Evolutionary conservation across 805 yeast genomes (phyloP).

Genomic region (Candida tibetensis): DNA sequence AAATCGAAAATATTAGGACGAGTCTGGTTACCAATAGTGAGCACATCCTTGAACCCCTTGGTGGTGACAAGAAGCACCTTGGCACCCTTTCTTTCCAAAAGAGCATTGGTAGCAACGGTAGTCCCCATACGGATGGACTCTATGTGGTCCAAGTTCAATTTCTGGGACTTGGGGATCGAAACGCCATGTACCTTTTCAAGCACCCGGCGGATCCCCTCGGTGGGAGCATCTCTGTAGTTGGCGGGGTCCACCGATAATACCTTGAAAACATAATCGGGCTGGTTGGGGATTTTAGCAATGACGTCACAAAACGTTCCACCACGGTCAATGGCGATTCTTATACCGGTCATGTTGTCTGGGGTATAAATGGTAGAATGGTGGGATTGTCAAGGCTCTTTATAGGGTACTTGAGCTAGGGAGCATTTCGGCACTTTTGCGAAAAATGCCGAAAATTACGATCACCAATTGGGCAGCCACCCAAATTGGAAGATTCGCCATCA

Average conservation of each 20-base stretch:
- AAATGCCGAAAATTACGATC: background rate
- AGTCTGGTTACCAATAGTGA: constrained; percentile 85
- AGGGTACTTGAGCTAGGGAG: background rate
- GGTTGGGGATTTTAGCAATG: constrained; percentile 48
- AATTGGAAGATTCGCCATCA: too few relatives aligned
- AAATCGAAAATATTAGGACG: constrained; percentile 88
- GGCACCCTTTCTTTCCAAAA: constrained; percentile 90
- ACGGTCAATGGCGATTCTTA: constrained; percentile 36
- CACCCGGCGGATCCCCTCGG: constrained; percentile 84
- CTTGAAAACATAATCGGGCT: constrained; percentile 67
- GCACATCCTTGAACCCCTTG: constrained; percentile 80
- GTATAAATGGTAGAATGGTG: background rate
- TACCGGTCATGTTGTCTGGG: constrained; percentile 10
- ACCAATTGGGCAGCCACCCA: too few relatives aligned
- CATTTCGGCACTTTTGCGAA: constrained; percentile 4
- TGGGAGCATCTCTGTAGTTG: constrained; percentile 86
- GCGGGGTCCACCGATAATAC: constrained; percentile 84
- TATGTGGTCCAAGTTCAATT: constrained; percentile 59
- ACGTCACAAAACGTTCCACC: constrained; percentile 94
- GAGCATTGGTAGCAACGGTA: constrained; percentile 93
- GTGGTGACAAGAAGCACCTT: constrained; percentile 82
- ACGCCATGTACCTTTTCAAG: constrained; percentile 57
- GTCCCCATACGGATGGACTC: constrained; percentile 85
- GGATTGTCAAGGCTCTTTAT: background rate
- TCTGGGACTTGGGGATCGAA: constrained; percentile 53